Conservation (phyloP, 2,329 filamentous ascomycete species). For the Hirsutella rhossiliensis region DNA sequence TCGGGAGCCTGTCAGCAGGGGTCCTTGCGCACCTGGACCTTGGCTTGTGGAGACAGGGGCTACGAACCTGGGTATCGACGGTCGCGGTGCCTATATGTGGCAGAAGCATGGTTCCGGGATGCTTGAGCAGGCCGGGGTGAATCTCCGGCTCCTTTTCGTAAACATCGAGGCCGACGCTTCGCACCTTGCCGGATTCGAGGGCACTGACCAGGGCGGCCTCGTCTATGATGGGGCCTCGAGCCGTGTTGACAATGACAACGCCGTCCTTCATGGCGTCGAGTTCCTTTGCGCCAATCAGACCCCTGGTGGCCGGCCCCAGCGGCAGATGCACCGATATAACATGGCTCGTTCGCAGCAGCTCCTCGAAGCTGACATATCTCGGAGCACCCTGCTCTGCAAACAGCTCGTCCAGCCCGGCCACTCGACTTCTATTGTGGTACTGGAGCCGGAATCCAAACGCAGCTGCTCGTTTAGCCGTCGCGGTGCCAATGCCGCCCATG, state of each 20-base stretch:
- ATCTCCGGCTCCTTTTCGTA: slow-evolving; percentile 48
- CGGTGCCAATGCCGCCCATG: slow-evolving; percentile 47
- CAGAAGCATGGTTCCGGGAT: slow-evolving; percentile 47
- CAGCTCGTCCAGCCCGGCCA: slow-evolving; percentile 27
- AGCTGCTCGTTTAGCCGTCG: slow-evolving; percentile 32
- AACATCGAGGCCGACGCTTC: slow-evolving; percentile 42
- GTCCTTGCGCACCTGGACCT: neutral
- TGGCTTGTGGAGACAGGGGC: neutral
- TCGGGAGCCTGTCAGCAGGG: neutral
- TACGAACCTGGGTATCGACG: slow-evolving; percentile 26
- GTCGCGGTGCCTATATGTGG: slow-evolving; percentile 60
- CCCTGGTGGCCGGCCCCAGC: slow-evolving; percentile 35
- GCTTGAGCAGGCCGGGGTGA: slow-evolving; percentile 45
- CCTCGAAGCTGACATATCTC: slow-evolving; percentile 38
- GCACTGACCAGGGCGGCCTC: slow-evolving; percentile 41
- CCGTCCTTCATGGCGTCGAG: slow-evolving; percentile 43
- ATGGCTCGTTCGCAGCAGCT: slow-evolving; percentile 38
- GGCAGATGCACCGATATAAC: slow-evolving; percentile 42
- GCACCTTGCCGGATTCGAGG: slow-evolving; percentile 40
- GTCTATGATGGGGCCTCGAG: slow-evolving; percentile 43
- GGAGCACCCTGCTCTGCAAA: slow-evolving; percentile 10
- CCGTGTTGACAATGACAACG: slow-evolving; percentile 44
- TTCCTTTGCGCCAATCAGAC: slow-evolving; percentile 37
- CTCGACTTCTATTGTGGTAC: slow-evolving; percentile 40
- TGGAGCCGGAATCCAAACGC: slow-evolving; percentile 45